Evolutionary conservation across 2,329 filamentous ascomycete genomes (phyloP).

Genomic region (Graphilbum fragrans): DNA sequence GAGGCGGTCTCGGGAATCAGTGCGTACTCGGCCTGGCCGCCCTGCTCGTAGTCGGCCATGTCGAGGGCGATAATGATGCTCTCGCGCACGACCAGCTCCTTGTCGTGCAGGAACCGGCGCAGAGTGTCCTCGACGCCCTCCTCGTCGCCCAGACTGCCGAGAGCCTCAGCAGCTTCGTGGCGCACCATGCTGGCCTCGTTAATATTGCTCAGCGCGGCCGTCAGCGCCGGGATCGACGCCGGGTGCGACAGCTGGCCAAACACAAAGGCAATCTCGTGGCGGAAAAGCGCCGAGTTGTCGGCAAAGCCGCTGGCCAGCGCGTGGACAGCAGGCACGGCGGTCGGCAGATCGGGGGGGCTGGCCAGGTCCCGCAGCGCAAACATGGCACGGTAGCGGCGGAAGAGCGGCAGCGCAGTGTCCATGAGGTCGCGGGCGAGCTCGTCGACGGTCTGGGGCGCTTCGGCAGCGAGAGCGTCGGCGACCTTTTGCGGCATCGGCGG

Average conservation of each 20-base stretch:
- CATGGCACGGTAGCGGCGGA: conserved; percentile 94
- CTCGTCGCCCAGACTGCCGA: conserved; percentile 88
- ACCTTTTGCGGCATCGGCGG: conserved; percentile 57
- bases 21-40: conserved; percentile 80
- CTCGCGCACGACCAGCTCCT: conserved; percentile 86
- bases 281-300: conserved; percentile 84
- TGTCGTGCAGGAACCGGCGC: conserved; percentile 74
- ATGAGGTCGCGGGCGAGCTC: conserved; percentile 68
- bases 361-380: conserved; percentile 91
- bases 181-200: conserved; percentile 92
- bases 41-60: conserved; percentile 95
- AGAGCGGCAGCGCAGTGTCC: conserved; percentile 67
- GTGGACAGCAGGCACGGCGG: conserved; percentile 74
- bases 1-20: conserved; percentile 56
- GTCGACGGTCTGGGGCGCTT: conserved; percentile 40
- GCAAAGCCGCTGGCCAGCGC: conserved; percentile 76
- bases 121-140: conserved; percentile 82
- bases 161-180: conserved; percentile 91
- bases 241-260: conserved; percentile 94
- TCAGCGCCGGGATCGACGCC: conserved; percentile 86
- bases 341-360: conserved; percentile 82
- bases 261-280: conserved; percentile 96
- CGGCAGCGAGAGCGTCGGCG: neutral
- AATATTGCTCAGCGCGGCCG: conserved; percentile 62
- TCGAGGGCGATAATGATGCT: conserved; percentile 92